Percentiles rank a stretch among this genome's conserved stretches.
Evolutionary conservation across 2,329 filamentous ascomycete species (phyloP).

Genomic region (Cladosporium sp.): DNA sequence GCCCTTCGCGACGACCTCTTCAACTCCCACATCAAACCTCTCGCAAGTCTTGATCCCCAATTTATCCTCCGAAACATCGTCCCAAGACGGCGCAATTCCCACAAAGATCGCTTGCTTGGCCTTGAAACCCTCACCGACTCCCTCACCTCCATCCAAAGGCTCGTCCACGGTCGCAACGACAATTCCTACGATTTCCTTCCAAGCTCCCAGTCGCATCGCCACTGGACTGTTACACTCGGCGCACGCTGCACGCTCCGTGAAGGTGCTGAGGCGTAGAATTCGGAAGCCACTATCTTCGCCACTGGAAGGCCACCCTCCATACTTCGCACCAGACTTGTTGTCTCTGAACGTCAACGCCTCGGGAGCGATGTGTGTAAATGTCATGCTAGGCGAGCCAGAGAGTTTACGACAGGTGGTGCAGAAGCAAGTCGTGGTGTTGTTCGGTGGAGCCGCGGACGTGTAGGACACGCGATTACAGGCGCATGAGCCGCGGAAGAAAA

Average conservation of each 20-base stretch:
- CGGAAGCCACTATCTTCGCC: slow-evolving; percentile 19
- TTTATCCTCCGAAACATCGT: neutral
- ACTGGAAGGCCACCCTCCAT: slow-evolving; percentile 26
- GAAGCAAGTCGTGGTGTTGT: slow-evolving; percentile 22
- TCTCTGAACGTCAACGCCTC: slow-evolving; percentile 24
- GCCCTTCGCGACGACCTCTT: neutral
- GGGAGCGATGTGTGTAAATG: slow-evolving; percentile 23
- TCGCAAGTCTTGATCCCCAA: neutral
- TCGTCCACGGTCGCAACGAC: neutral
- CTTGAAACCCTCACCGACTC: neutral
- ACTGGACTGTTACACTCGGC: slow-evolving; percentile 24
- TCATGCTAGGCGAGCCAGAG: slow-evolving; percentile 26
- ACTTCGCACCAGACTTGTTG: slow-evolving; percentile 22
- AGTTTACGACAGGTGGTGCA: slow-evolving; percentile 29
- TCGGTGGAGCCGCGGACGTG: slow-evolving; percentile 22
- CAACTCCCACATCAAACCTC: neutral
- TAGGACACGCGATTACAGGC: slow-evolving; percentile 29
- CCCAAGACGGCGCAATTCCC: neutral
- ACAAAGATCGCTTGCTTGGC: slow-evolving; percentile 6
- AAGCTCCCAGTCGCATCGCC: slow-evolving; percentile 25
- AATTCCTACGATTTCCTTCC: neutral
- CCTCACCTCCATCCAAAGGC: neutral
- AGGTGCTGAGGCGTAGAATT: slow-evolving; percentile 21
- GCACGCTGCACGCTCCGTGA: slow-evolving; percentile 27
- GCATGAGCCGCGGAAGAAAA: slow-evolving; percentile 26